Base-by-base conservation (phyloP, 2,329 filamentous ascomycete species). In the Colletotrichum karsti region DNA sequence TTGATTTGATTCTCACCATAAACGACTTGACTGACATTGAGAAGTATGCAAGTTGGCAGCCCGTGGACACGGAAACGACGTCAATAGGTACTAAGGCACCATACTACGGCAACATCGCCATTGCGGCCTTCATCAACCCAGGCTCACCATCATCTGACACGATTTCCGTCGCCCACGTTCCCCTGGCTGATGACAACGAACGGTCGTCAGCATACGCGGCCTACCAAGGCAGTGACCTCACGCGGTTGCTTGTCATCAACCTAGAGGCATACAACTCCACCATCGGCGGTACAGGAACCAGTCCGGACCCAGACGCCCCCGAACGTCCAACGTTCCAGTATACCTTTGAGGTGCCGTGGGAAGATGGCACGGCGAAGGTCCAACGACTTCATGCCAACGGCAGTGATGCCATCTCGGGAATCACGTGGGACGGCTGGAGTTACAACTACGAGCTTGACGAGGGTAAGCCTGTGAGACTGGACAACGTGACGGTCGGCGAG, bases 101-200 rank as follows among this genome's bases (percentile, higher is more conserved):
- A 0, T 92, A 90, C 75, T 91, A 92, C 72, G 89, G 87, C 15
- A 88, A 87, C 74, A 78, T 90, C 15, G 85, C 85, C 33, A 86
- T 88, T 1, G 88, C 89, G 0, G 83, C 84, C 1, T 86, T 89
- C 72, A 75, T 91, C 3, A 84, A 85, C 2, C 76, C 85, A 61
- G 76, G 85, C 63, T 72, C 82, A 9, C 72, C 82, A 9, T 74
- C 71, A 4, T 63, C 68, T 4, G 69, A 70, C 22, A 70, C 77
- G 13, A 80, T 85, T 3, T 80, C 80, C 12, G 79, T 91, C 24
- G 78, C 81, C n/a, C 81, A 86, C 56, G 73, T 90, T 6, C 80
- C 81, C 0, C 76, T 87, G 9, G 26, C 74, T 3, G 15, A 13
- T 1, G 12, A 59, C 35, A 70, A 74, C 1, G 79, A 80, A 30